Percentiles rank a stretch among this genome's conserved stretches.
phyloP scores from a whole-genome alignment of 2,329 filamentous ascomycete genomes.

The Epichloe uncinata region DNA sequence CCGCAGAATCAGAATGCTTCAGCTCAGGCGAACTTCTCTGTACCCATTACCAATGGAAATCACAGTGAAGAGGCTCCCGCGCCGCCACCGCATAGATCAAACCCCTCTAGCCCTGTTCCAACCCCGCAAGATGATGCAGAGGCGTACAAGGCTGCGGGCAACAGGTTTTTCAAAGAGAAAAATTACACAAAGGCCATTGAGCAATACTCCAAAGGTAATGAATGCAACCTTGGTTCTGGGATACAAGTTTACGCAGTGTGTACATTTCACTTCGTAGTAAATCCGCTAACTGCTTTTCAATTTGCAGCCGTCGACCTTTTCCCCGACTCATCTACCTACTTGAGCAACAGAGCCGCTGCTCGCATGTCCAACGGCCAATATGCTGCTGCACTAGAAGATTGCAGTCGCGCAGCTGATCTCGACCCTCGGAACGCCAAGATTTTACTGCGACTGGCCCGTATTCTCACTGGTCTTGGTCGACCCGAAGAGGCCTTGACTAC shows the following conservation, averaged over 20 bases:
- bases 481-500: slow-evolving; percentile 78
- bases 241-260: neutral
- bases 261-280: neutral
- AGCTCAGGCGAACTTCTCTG: slow-evolving; percentile 32
- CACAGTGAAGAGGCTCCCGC: slow-evolving; percentile 39
- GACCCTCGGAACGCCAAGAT: slow-evolving; percentile 83
- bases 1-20: slow-evolving; percentile 21
- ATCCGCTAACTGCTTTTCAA: neutral
- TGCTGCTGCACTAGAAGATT: slow-evolving; percentile 72
- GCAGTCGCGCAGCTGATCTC: slow-evolving; percentile 65
- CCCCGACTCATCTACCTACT: slow-evolving; percentile 74
- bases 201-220: slow-evolving; percentile 85
- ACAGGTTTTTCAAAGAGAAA: slow-evolving; percentile 93
- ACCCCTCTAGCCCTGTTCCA: slow-evolving; percentile 43
- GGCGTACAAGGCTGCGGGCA: slow-evolving; percentile 80
- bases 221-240: neutral
- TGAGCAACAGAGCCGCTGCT: slow-evolving; percentile 89
- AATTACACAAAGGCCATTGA: slow-evolving; percentile 79
- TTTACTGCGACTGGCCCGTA: slow-evolving; percentile 72
- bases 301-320: slow-evolving; percentile 69
- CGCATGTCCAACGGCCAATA: slow-evolving; percentile 81
- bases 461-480: slow-evolving; percentile 76
- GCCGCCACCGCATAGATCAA: slow-evolving; percentile 60
- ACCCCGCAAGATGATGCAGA: slow-evolving; percentile 64
- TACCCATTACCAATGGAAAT: slow-evolving; percentile 37